phyloP scores from a whole-genome alignment of 768 basidiomycete genomes.

The Auriscalpium microsporum region DNA sequence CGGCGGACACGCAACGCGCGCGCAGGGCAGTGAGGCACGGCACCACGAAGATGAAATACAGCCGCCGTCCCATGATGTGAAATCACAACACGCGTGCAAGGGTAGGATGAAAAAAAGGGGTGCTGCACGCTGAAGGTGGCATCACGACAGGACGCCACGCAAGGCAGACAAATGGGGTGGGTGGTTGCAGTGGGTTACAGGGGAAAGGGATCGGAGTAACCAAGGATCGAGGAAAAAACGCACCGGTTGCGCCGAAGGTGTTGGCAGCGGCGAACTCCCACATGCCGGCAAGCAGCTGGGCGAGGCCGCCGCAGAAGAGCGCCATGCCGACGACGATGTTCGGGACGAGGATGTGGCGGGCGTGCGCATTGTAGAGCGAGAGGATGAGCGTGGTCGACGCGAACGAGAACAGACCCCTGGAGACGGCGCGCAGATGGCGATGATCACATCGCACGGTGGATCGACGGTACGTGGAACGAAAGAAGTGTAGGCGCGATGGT shows the following conservation, averaged over 20 bases:
- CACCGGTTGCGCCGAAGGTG: conserved; percentile 64
- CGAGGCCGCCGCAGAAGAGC: conserved; percentile 74
- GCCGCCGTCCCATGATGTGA: too few relatives aligned
- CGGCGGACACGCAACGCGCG: too few relatives aligned
- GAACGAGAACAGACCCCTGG: conserved; percentile 73
- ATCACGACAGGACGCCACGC: too few relatives aligned
- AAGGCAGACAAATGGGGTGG: too few relatives aligned
- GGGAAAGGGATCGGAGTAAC: too few relatives aligned
- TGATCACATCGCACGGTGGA: too few relatives aligned
- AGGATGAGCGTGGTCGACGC: conserved; percentile 78
- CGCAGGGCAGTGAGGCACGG: too few relatives aligned
- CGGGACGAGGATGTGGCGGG: conserved; percentile 43
- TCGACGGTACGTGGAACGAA: neutral
- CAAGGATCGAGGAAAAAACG: conserved; percentile 19
- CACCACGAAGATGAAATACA: too few relatives aligned
- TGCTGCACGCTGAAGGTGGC: too few relatives aligned
- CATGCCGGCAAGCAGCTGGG: conserved; percentile 83
- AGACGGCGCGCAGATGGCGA: conserved; percentile 31
- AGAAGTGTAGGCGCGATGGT: neutral
- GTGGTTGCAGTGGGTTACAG: too few relatives aligned
- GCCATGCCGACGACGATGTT: conserved; percentile 86
- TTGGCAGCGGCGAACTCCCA: conserved; percentile 58
- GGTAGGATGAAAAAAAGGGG: too few relatives aligned
- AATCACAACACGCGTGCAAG: too few relatives aligned
- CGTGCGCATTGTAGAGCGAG: conserved; percentile 61